Evolutionary conservation across 148 eudicot species (phyloP).

Genomic region (Beta vulgaris): DNA sequence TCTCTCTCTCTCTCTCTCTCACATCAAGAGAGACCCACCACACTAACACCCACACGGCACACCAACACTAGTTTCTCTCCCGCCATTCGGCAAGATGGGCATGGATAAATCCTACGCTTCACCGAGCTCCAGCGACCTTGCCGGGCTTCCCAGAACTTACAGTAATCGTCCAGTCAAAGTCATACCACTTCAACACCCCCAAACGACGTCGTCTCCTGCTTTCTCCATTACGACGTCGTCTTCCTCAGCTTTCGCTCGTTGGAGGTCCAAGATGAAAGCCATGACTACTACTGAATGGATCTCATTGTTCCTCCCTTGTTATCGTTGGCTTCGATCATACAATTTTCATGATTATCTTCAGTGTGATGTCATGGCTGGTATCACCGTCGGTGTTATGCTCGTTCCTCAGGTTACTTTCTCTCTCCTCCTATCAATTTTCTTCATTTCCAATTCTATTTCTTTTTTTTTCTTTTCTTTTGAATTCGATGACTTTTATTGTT

Average conservation of each 20-base stretch:
- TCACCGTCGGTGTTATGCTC: slow-evolving; percentile 94
- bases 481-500: background rate
- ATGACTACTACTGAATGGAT: slow-evolving; percentile 75
- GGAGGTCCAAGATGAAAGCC: slow-evolving; percentile 55
- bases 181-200: slow-evolving; percentile 33
- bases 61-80: too few relatives aligned
- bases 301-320: slow-evolving; percentile 69
- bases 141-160: slow-evolving; percentile 17
- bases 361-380: slow-evolving; percentile 74
- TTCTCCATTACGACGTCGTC: slow-evolving; percentile 34
- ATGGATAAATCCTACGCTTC: slow-evolving; percentile 47
- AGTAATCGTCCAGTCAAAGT: slow-evolving; percentile 54
- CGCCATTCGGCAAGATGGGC: background rate
- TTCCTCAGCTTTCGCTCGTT: slow-evolving; percentile 25
- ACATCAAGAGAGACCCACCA: background rate
- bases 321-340: slow-evolving; percentile 75
- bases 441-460: background rate
- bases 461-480: background rate
- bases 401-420: slow-evolving; percentile 78
- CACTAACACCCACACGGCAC: too few relatives aligned
- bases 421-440: background rate
- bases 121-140: slow-evolving; percentile 51
- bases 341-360: slow-evolving; percentile 61
- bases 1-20: background rate
- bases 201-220: slow-evolving; percentile 12